These are phyloP conservation scores for Penicillium sp. DNA, from an alignment of 2,329 filamentous ascomycete species.

Conservation along the genomic window DNA sequence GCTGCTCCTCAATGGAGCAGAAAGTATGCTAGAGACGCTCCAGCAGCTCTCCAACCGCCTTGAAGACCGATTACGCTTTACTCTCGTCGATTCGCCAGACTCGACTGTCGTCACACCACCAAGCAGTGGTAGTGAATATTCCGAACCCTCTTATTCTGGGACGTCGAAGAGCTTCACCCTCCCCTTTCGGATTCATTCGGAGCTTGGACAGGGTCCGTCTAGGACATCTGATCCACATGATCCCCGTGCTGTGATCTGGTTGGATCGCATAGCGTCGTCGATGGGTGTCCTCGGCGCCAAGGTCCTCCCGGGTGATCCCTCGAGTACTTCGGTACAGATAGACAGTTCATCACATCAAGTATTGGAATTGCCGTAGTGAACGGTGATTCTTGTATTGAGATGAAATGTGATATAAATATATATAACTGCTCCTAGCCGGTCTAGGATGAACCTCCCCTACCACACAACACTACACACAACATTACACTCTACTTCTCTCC, in stretches of 20 bases:
- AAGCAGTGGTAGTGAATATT: conserved; percentile 13
- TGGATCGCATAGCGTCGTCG: conserved; percentile 34
- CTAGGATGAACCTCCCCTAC: not conserved
- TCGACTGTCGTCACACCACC: conserved; percentile 8
- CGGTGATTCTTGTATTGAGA: not conserved
- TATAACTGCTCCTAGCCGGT: not conserved
- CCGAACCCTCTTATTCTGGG: conserved; percentile 1
- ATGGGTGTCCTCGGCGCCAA: conserved; percentile 33
- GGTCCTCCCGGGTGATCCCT: conserved; percentile 7
- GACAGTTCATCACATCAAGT: not conserved
- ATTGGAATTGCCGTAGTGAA: not conserved
- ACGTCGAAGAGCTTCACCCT: conserved; percentile 10
- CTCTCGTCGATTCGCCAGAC: conserved; percentile 15
- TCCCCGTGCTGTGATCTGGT: conserved; percentile 27
- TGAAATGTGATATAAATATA: not conserved
- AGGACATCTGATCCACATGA: conserved; percentile 22
- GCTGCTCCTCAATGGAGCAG: conserved; percentile 27
- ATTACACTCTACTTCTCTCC: not conserved
- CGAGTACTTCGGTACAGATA: not conserved
- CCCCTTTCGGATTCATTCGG: conserved; percentile 29
- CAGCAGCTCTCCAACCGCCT: conserved; percentile 19
- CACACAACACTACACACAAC: not conserved
- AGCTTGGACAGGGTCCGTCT: conserved; percentile 25
- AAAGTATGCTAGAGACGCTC: conserved; percentile 23
- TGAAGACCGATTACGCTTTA: conserved; percentile 9